Base-by-base conservation (phyloP, 352 stramenopile genomes). In the Phytophthora citrophthora region DNA sequence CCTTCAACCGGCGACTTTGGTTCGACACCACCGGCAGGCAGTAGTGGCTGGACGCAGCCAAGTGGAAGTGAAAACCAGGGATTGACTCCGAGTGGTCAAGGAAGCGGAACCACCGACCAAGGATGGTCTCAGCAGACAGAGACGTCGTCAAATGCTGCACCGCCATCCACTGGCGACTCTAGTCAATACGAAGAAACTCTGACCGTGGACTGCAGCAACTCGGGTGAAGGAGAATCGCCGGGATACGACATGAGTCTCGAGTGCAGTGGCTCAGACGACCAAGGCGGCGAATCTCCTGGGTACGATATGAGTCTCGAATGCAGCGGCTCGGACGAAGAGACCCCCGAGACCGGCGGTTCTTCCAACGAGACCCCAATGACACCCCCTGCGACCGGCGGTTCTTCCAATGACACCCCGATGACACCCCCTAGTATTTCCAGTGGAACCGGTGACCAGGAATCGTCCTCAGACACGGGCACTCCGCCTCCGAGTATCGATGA, bases 181-280 rank as follows among this genome's bases (percentile, higher is more conserved):
- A 47, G 61, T 13, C 47, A 16, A 15, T 53, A 29, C 13, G 46
- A 46, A 7, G 61, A 69, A 26, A 52, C 45, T n/a, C 5, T 52
- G 26, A 8, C 26, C 8, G 45, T 52, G 26, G 45, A 52, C 26
- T 52, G 45, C 26, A 52, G 45, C 26, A 29, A 26, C 3, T 52
- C 26, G 24, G 39, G 45, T 29, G 45, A 52, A 52, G 45, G 45
- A n/a, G 26, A 8, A 29, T 38, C 45, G 10, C 45, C 45, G 5
- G 40, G 31, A n/a, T 47, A 38, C 11, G 45, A 40, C 24, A 41
- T 63, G 26, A 59, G 56, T 51, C 49, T 71, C 7, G 63, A 71
- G 27, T 71, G 63, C 38, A 71, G 63, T 20, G 63, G 56, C 24
- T 71, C 63, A 2, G 51, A 57, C 9, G 62, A 70, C 0, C 47